A percentile compares a stretch with the other conserved stretches of the same genome.
phyloP scores from a whole-genome alignment of 2,329 filamentous ascomycete species.

The Aspergillus sp. region DNA sequence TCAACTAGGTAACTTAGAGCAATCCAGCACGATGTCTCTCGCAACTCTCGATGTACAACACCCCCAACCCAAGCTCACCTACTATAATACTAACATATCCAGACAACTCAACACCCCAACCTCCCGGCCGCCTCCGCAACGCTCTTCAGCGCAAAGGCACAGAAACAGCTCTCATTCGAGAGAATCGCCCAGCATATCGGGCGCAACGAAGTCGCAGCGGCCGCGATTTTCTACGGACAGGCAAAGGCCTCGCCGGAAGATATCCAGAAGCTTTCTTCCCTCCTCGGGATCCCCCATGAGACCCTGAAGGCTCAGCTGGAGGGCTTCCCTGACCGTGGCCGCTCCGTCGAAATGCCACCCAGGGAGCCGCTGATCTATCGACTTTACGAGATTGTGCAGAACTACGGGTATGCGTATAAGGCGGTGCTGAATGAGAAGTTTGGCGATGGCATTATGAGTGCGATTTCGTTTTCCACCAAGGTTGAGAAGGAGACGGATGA shows the following conservation, averaged over 20 bases:
- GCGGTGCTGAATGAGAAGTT: conserved; percentile 95
- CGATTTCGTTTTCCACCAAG: conserved; percentile 85
- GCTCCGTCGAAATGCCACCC: conserved; percentile 77
- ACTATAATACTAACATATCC: conserved; percentile 3
- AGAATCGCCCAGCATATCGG: conserved; percentile 70
- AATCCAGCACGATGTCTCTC: conserved; percentile 39
- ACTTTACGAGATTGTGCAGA: conserved; percentile 91
- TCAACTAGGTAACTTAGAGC: too few relatives aligned
- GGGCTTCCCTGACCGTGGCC: conserved; percentile 78
- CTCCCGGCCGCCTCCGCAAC: conserved; percentile 70
- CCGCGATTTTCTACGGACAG: conserved; percentile 89
- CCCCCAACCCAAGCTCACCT: not conserved
- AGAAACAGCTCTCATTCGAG: conserved; percentile 75
- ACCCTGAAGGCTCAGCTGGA: conserved; percentile 62
- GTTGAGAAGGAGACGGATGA: conserved; percentile 92
- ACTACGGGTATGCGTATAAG: conserved; percentile 96
- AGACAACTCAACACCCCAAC: conserved; percentile 48
- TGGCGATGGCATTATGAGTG: conserved; percentile 94
- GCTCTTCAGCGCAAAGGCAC: conserved; percentile 79
- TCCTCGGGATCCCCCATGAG: conserved; percentile 62
- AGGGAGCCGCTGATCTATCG: conserved; percentile 86
- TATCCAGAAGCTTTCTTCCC: conserved; percentile 62
- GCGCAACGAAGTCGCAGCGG: conserved; percentile 79
- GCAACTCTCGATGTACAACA: conserved; percentile 44
- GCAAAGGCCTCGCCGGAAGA: conserved; percentile 72